Evolutionary conservation across 2,329 filamentous ascomycete genomes (phyloP).

Genomic region (Ophiostoma sp.): DNA sequence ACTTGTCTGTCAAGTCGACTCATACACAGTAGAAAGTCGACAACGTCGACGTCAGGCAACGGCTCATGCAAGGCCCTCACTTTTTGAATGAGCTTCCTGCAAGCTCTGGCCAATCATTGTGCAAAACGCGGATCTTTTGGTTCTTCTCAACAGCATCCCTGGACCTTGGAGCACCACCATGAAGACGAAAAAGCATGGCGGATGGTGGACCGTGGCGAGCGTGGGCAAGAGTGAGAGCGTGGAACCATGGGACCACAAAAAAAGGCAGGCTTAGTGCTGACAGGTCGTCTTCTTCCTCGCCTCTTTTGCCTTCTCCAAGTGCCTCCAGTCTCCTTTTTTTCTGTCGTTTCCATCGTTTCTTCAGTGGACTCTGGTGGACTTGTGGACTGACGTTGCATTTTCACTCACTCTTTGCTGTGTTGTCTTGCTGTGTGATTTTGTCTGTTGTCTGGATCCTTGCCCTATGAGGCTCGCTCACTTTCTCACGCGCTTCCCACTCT

Average conservation of each 20-base stretch:
- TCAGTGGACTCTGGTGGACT: not conserved
- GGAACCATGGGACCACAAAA: not conserved
- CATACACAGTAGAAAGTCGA: not conserved
- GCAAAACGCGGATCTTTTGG: not conserved
- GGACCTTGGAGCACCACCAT: not conserved
- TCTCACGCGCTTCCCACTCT: not conserved
- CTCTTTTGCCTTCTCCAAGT: too few species aligned
- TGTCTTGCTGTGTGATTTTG: not conserved
- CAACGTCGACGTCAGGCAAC: not conserved
- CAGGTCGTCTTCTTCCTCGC: not conserved
- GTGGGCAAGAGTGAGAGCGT: not conserved
- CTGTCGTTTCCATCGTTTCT: not conserved
- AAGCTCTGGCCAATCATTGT: not conserved
- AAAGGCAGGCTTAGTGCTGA: slow-evolving; percentile 7
- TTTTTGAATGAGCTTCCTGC: not conserved
- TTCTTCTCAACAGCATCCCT: not conserved
- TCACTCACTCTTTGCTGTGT: not conserved
- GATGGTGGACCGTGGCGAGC: not conserved
- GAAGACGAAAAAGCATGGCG: not conserved
- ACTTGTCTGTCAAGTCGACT: not conserved
- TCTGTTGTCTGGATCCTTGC: not conserved
- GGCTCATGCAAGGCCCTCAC: not conserved
- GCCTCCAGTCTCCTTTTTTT: not conserved
- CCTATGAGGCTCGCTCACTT: not conserved
- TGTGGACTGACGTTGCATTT: not conserved